These are phyloP conservation scores for Epichloe hybrida DNA, from an alignment of 2,329 filamentous ascomycete species.

Conservation along the genomic window DNA sequence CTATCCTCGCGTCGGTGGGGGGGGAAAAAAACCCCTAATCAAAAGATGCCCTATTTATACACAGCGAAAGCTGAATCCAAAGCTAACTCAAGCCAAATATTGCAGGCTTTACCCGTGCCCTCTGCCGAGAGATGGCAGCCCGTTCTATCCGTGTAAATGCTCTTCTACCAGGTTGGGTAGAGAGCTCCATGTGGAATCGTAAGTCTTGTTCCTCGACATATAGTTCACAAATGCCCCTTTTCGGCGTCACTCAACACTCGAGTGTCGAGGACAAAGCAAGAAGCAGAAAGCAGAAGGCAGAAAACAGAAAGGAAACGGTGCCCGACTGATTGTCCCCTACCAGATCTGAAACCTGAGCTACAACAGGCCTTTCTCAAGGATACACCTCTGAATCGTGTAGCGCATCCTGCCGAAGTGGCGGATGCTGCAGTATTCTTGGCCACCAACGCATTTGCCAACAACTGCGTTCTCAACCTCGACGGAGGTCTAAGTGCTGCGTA, in stretches of 20 bases:
- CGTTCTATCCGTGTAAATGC: too few relatives aligned
- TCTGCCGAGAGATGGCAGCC: too few relatives aligned
- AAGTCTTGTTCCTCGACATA: too few relatives aligned
- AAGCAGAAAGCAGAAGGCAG: neutral
- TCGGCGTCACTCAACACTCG: neutral
- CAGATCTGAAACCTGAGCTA: slow-evolving; percentile 25
- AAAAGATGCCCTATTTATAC: too few relatives aligned
- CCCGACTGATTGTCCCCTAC: slow-evolving; percentile 25
- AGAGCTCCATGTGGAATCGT: too few relatives aligned
- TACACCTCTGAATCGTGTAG: slow-evolving; percentile 56
- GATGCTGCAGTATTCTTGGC: slow-evolving; percentile 68
- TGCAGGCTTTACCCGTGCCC: too few relatives aligned
- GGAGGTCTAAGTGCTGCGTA: slow-evolving; percentile 63
- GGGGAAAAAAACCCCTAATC: too few relatives aligned
- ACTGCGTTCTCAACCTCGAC: slow-evolving; percentile 75
- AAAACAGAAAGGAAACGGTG: neutral
- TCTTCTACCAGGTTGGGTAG: too few relatives aligned
- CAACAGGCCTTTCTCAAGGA: slow-evolving; percentile 26
- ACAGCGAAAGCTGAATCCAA: too few relatives aligned
- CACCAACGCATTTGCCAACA: slow-evolving; percentile 70
- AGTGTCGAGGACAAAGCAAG: neutral
- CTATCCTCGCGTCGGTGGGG: neutral
- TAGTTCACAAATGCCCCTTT: slow-evolving; percentile 2
- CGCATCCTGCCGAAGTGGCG: slow-evolving; percentile 58
- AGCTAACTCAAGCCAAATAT: too few relatives aligned